These are phyloP conservation scores for Leccinum sublutescens DNA, from an alignment of 768 basidiomycete species.

Conservation along the genomic window DNA sequence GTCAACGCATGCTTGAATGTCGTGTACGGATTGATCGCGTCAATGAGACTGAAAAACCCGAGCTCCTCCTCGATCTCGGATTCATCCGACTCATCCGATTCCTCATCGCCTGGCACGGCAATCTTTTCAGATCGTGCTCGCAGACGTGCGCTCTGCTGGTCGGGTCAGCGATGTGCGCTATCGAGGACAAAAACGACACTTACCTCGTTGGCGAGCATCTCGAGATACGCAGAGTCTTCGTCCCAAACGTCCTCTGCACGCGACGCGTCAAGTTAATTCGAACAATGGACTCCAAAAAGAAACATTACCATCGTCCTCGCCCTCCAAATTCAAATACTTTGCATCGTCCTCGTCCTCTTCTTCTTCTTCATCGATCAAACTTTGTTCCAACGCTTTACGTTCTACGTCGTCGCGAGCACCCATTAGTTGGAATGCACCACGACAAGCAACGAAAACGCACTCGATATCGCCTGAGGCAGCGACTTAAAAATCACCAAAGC, in stretches of 20 bases:
- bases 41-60: slow-evolving; percentile 81
- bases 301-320: slow-evolving; percentile 56
- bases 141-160: slow-evolving; percentile 63
- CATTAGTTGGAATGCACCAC: background rate
- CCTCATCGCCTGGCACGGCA: slow-evolving; percentile 26
- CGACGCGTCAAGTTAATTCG: background rate
- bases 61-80: slow-evolving; percentile 79
- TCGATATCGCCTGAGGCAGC: slow-evolving; percentile 72
- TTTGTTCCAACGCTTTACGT: slow-evolving; percentile 60
- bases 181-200: slow-evolving; percentile 3
- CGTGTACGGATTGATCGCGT: slow-evolving; percentile 72
- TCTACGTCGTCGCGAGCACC: slow-evolving; percentile 35
- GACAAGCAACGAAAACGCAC: slow-evolving; percentile 37
- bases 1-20: slow-evolving; percentile 78
- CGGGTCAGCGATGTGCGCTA: background rate
- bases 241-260: slow-evolving; percentile 82
- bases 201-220: slow-evolving; percentile 83
- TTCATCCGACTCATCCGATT: slow-evolving; percentile 45
- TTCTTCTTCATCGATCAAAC: slow-evolving; percentile 40
- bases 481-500: slow-evolving; percentile 73
- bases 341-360: slow-evolving; percentile 51
- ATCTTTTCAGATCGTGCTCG: slow-evolving; percentile 56
- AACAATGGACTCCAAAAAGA: background rate
- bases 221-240: slow-evolving; percentile 84
- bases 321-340: slow-evolving; percentile 58